phyloP scores from a whole-genome alignment of 2,329 filamentous ascomycete genomes.

The Fusarium goolgardi region DNA sequence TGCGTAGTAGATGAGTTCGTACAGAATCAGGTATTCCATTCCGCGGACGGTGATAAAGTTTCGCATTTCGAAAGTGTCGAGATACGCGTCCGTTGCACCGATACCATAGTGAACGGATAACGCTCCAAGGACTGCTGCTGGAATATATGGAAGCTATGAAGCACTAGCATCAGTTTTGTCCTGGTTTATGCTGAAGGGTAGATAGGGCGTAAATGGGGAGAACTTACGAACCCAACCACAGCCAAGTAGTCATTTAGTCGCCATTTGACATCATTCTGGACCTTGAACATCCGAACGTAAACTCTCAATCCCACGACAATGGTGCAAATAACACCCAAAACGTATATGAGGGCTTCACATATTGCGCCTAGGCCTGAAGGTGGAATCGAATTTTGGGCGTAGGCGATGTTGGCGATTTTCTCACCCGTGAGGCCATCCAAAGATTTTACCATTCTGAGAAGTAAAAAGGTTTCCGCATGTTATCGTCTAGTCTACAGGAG shows the following conservation, averaged over 20 bases:
- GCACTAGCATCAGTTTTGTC: fast-evolving
- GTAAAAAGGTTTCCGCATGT: neutral
- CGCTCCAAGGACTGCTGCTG: slow-evolving; percentile 20
- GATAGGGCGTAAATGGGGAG: no score
- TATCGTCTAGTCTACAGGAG: neutral
- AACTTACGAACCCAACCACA: slow-evolving; percentile 27
- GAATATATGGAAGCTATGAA: slow-evolving; percentile 19
- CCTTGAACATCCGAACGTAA: slow-evolving; percentile 12
- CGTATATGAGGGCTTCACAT: neutral
- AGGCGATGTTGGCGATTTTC: neutral
- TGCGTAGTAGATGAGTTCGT: slow-evolving; percentile 29
- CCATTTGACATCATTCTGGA: slow-evolving; percentile 7
- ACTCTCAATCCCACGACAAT: neutral
- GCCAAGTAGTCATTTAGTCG: slow-evolving; percentile 31
- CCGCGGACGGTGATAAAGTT: slow-evolving; percentile 25
- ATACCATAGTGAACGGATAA: slow-evolving; percentile 24
- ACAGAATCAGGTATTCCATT: slow-evolving; percentile 24
- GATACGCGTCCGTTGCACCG: slow-evolving; percentile 13
- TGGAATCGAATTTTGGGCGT: neutral
- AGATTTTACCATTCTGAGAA: neutral
- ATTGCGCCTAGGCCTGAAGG: neutral
- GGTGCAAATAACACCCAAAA: fast-evolving
- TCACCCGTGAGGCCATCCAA: neutral
- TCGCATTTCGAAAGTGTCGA: slow-evolving; percentile 4
- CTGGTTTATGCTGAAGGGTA: no score